Base-by-base conservation (phyloP, 495 filamentous ascomycete genomes). In the Aspergillus avenaceus region DNA sequence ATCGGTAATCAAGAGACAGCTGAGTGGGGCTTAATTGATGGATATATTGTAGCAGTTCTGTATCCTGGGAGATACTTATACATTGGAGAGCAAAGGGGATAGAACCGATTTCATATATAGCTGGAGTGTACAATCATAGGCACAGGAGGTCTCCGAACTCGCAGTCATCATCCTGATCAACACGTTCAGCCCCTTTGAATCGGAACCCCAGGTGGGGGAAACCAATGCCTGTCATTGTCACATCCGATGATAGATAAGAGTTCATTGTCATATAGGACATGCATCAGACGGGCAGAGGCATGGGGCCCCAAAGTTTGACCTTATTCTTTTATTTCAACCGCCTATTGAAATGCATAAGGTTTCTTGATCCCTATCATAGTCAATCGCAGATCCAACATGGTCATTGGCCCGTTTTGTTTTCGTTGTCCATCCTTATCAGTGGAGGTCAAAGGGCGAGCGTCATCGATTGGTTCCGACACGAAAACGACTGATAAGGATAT, bases 71-170 rank as follows among this genome's bases (percentile, higher is more conserved):
- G 16, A 38, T 7, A 18, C 11, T 21, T 16, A n/a, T n/a, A n/a
- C n/a, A n/a, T n/a, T 7, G 42, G 8, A 3, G 7, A 9, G 16
- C 19, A 19, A 45, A 3, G n/a, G 31, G 31, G 25, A 27, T 13
- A 3, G 8, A 18, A n/a, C 13, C 5, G 27, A 26, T 19, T 43
- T 50, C 38, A 43, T 50, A 47, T 46, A 52, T 27, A 52, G 18
- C 16, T n/a, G 16, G 3, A 2, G 19, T 22, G 29, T n/a, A 6
- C 46, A 41, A 26, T 11, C 6, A 14, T 4, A 9, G 25, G 11
- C 24, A 31, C 24, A 26, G 45, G 32, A 45, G 26, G 36, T 27
- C 64, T 66, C 64, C 64, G 64, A 64, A 32, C 50, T 67, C 64
- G 61, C 64, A 64, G 49, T 6, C 45, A 45, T 46, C 32, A 16